Evolutionary conservation across 2,329 filamentous ascomycete species (phyloP), one percentile per base, ranked within the genome.

Genomic region (Anisogramma anomala): DNA sequence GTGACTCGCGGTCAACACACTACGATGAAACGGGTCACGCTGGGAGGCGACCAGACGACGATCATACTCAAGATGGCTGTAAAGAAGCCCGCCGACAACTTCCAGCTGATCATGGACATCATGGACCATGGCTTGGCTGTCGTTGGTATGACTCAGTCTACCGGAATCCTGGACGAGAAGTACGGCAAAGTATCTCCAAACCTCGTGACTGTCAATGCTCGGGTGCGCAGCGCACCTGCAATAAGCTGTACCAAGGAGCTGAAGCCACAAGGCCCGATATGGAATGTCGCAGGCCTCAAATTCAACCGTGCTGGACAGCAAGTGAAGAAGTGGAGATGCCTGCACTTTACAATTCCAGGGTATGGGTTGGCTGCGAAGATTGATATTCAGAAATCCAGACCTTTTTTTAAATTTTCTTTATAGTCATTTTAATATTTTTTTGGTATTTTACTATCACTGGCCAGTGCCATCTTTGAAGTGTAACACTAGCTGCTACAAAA

Each of bases 11-110:
- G 76, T 0, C 76, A 82, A 52, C 56, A 64, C 1, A 68, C 68
- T 19, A 65, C 61, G 5, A 54, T 60, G 3, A 13, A 18, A n/a
- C 27, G 25, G 7, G 10, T 39, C 7, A 66, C 70, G 43, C 62
- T 82, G 4, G 60, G 57, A 13, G 58, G 66, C 0, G 49, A 56
- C 0, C 75, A 82, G 50, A 79, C 75, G 0, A 56, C 61, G 2
- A 48, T 62, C 1, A 80, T 83, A 75, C 70, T 82, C 22, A 53
- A 50, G 0, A 77, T 78, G 50, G 74, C 78, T 3, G 73, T 76
- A n/a, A 65, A 71, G 10, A 57, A 51, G 5, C 78, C 79, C 0
- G 59, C 57, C 2, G 57, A 64, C 6, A 82, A 81, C 52, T 73
- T 71, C 0, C 50, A 58, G 6, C 71, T 69, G 0, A 80, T 82